These are phyloP conservation scores for Kodamaea jinghongensis DNA, from an alignment of 805 yeast genomes.

Conservation along the genomic window DNA sequence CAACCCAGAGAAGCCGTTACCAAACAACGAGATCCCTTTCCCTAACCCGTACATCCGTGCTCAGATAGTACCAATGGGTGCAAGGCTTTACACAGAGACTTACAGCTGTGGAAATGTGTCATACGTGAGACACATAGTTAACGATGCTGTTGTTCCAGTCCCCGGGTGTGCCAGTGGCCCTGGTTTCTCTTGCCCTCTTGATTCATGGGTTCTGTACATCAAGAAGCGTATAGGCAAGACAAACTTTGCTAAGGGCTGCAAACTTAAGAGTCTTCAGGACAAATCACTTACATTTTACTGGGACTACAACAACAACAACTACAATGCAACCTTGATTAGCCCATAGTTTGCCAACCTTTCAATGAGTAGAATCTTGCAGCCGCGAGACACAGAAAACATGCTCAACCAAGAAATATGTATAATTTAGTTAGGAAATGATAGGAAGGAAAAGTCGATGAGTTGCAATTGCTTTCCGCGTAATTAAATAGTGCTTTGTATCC, in stretches of 20 bases:
- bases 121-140: slow-evolving; percentile 36
- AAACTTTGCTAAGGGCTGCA: slow-evolving; percentile 28
- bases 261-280: slow-evolving; percentile 20
- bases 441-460: too few species aligned
- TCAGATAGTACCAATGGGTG: slow-evolving; percentile 38
- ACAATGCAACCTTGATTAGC: slow-evolving; percentile 18
- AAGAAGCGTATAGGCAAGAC: slow-evolving; percentile 24
- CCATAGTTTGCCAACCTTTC: too few species aligned
- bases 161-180: slow-evolving; percentile 35
- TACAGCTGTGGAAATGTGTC: slow-evolving; percentile 28
- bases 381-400: too few species aligned
- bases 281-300: slow-evolving; percentile 37
- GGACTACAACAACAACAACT: slow-evolving; percentile 30
- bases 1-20: slow-evolving; percentile 33
- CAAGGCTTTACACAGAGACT: slow-evolving; percentile 35
- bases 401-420: too few species aligned
- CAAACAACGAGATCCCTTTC: slow-evolving; percentile 46
- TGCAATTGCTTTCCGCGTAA: too few species aligned
- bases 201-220: slow-evolving; percentile 30
- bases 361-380: too few species aligned
- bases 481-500: too few species aligned
- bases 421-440: too few species aligned
- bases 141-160: slow-evolving; percentile 38
- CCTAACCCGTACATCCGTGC: slow-evolving; percentile 45
- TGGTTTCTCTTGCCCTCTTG: slow-evolving; percentile 39